Evolutionary conservation across 164 flowering plant genomes (phyloP), one percentile per base, ranked within the genome.

Genomic region (Kingdonia uniflora): DNA sequence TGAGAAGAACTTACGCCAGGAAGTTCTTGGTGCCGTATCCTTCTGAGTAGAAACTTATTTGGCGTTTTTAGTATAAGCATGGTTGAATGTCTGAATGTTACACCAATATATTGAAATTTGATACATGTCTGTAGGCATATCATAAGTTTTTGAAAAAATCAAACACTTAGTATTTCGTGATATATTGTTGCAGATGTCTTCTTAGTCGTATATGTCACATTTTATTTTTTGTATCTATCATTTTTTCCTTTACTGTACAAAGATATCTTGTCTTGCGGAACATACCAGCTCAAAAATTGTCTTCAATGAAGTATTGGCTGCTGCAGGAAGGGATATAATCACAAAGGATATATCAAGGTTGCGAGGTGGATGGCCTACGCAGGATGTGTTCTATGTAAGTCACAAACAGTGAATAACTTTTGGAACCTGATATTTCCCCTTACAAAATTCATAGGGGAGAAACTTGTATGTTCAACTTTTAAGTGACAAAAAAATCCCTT

Each of bases 291-390:
- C 97, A 42, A 74, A 68, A 62, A 56, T 76, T 63, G 95, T 94
- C 42, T 94, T 94, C 60, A 67, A 73, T 70, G 97, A 87, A 75
- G 95, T 89, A 46, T 72, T 89, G 66, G 73, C 75, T 68, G 71
- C 82, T 60, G 92, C 97, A 40, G 90, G 77, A 63, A 87, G 71
- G 76, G 99, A 94, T 69, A 77, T 89, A 56, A 72, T 65, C 55
- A 89, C 87, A 16, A 94, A 89, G 67, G 99, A 88, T 70, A 72
- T 94, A 74, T 77, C 97, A 26, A 77, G 99, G 55, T 51, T 86
- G 49, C 92, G 95, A 55, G 97, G 97, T 58, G 97, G 99, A 58
- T 94, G 99, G 99, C 84, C 97, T 49, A 70, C 86, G 76, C 99
- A 89, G 66, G 97, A 94, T 73, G 97, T 83, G 33, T 94, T 94